Base-by-base conservation (phyloP, 2,329 filamentous ascomycete species). In the Alternaria consortialis region DNA sequence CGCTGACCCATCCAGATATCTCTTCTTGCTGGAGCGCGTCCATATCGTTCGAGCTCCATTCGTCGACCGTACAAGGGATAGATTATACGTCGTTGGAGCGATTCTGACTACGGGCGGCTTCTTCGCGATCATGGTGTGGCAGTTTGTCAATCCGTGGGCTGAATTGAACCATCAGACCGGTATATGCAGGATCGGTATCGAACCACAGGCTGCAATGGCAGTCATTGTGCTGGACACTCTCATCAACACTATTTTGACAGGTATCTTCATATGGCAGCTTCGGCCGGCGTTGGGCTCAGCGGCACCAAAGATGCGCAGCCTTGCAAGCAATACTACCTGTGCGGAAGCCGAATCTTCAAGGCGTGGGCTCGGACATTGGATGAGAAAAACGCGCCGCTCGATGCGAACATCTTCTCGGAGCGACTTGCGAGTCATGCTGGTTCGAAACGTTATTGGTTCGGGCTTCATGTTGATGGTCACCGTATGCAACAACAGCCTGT, bases 1-100 rank as follows among this genome's bases (percentile, higher is more conserved):
- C 25, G 11, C 43, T 64, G 20, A 64, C 20, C 25, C 12, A 17
- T 58, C 4, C 36, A 68, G 74, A 42, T 78, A 79, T 54, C 58
- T 80, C 6, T 80, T 79, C 58, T 64, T 81, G 4, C 69, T 80
- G 17, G 79, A 81, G 62, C 73, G 79, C 11, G 70, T 74, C 15
- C 77, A 80, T 50, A 69, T 76, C 17, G 68, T 80, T 13, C 68
- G 78, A 25, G 62, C 71, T 9, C 68, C 74, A 4, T 71, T 74
- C 47, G 53, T 71, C 23, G 59, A 68, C 7, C 74, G 78, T 4
- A 43, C 58, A 8, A 63, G 72, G 12, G 77, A 80, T 53, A 68
- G 61, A 12, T 47, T 79, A 7, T 80, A 77, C 70, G 42, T 77
- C 2, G 7, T 64, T 17, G 70, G 72, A 20, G 69, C 74, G 15